Conservation (phyloP, 1,139 yeast genomes). For the Scheffersomyces parashehatae region DNA sequence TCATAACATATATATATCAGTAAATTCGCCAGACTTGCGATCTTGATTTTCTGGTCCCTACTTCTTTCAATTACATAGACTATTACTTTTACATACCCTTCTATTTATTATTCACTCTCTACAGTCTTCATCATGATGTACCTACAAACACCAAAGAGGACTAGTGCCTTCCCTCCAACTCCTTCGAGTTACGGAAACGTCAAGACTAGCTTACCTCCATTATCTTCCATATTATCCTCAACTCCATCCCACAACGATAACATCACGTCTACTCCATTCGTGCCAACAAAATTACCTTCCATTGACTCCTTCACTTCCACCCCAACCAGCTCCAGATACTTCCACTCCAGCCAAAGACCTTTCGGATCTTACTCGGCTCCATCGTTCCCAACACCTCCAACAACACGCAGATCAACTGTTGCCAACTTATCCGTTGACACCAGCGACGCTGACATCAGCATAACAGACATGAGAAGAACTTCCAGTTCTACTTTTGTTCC, state of each 20-base stretch:
- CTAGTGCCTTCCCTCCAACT: conserved; percentile 26
- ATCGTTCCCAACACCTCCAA: not conserved
- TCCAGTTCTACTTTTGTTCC: not conserved
- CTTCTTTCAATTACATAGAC: not conserved
- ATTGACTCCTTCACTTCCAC: conserved; percentile 1
- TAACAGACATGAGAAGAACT: conserved; percentile 12
- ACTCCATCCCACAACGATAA: conserved; percentile 1
- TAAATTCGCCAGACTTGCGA: no score
- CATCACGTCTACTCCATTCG: conserved; percentile 7
- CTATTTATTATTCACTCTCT: not conserved
- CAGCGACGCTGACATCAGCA: conserved; percentile 15
- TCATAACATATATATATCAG: no score
- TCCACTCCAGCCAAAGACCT: conserved; percentile 1
- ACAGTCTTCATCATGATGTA: conserved; percentile 9
- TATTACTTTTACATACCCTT: not conserved
- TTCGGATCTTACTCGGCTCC: not conserved
- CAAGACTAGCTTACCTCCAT: conserved; percentile 39
- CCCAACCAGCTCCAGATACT: conserved; percentile 1
- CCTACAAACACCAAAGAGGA: conserved; percentile 32
- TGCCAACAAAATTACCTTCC: conserved; percentile 10
- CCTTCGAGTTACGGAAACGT: conserved; percentile 18
- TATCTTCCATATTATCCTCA: conserved; percentile 34
- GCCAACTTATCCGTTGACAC: conserved; percentile 6
- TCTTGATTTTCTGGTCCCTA: no score
- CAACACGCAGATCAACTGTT: not conserved